Evolutionary conservation across 2,329 filamentous ascomycete species (phyloP).

Genomic region (Allantophomopsis lycopodina): DNA sequence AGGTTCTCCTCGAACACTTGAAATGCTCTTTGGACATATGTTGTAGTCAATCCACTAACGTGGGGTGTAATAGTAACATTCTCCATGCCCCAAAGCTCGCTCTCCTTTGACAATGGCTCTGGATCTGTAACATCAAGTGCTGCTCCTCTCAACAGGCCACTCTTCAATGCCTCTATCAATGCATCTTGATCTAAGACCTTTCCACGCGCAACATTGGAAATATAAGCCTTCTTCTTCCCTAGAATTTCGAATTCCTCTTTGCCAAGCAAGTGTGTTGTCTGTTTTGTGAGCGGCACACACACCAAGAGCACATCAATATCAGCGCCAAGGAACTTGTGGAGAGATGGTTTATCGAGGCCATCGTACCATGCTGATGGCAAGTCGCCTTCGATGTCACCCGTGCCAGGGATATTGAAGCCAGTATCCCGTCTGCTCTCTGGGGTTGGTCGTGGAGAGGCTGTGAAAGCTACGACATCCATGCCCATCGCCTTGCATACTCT

Average conservation of each 20-base stretch:
- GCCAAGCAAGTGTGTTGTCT: constrained; percentile 21
- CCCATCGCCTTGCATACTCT: constrained; percentile 49
- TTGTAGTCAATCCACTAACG: constrained; percentile 35
- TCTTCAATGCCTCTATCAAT: constrained; percentile 33
- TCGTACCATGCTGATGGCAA: constrained; percentile 15
- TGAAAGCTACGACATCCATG: constrained; percentile 63
- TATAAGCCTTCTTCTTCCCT: constrained; percentile 21
- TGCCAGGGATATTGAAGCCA: constrained; percentile 54
- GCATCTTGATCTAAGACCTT: constrained; percentile 42
- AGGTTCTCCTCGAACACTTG: constrained; percentile 45
- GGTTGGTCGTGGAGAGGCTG: constrained; percentile 51
- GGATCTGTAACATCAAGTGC: constrained; percentile 52
- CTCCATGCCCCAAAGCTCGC: constrained; percentile 42
- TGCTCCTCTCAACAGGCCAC: constrained; percentile 36
- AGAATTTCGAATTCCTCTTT: constrained; percentile 16
- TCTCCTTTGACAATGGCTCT: constrained; percentile 42
- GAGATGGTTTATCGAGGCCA: constrained; percentile 7
- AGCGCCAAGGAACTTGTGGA: constrained; percentile 9
- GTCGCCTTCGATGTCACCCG: constrained; percentile 20
- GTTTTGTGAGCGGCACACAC: constrained; percentile 13
- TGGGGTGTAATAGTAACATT: constrained; percentile 50
- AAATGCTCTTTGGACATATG: constrained; percentile 41
- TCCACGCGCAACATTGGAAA: constrained; percentile 49
- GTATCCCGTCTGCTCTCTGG: constrained; percentile 47
- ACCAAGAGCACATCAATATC: constrained; percentile 16